These are phyloP conservation scores for Asterophora lycoperdoides DNA, from an alignment of 768 basidiomycete species.

Conservation along the genomic window DNA sequence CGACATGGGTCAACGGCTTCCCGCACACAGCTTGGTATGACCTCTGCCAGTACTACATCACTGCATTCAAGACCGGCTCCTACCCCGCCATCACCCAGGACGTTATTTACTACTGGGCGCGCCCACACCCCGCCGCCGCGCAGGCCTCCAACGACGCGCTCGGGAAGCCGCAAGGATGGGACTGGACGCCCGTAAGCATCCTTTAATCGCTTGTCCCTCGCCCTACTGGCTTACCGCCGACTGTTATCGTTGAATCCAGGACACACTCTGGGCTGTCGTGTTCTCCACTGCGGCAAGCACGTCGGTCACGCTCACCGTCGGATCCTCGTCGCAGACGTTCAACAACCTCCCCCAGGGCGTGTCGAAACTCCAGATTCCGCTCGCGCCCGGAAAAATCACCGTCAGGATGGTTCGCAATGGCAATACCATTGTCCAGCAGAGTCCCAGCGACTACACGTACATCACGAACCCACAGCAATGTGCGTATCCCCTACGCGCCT, in stretches of 20 bases:
- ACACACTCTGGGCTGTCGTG: conserved; percentile 64
- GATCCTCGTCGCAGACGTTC: conserved; percentile 36
- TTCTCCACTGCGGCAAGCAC: conserved; percentile 49
- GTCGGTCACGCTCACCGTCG: conserved; percentile 44
- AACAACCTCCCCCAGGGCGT: conserved; percentile 46
- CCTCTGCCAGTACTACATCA: conserved; percentile 61
- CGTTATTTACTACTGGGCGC: conserved; percentile 54
- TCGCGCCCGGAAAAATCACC: conserved; percentile 52
- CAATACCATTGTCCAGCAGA: conserved; percentile 45
- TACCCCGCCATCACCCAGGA: conserved; percentile 56
- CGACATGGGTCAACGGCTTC: conserved; percentile 39
- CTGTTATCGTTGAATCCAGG: conserved; percentile 27
- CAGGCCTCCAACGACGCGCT: conserved; percentile 39
- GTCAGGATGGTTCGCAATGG: conserved; percentile 52
- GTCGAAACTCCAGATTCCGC: conserved; percentile 55
- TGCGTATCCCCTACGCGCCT: no score
- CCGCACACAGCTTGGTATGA: conserved; percentile 55
- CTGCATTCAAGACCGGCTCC: conserved; percentile 61
- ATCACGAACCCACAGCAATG: conserved; percentile 31
- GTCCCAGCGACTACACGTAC: conserved; percentile 42
- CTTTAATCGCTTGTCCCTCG: conserved; percentile 1
- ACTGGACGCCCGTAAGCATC: conserved; percentile 46
- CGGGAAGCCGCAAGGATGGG: conserved; percentile 44
- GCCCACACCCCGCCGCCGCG: conserved; percentile 57
- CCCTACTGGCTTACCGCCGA: background rate